Percentiles rank a stretch among this genome's conserved stretches.
phyloP scores from a whole-genome alignment of 2,329 filamentous ascomycete species.

The Colletotrichum australisinense region DNA sequence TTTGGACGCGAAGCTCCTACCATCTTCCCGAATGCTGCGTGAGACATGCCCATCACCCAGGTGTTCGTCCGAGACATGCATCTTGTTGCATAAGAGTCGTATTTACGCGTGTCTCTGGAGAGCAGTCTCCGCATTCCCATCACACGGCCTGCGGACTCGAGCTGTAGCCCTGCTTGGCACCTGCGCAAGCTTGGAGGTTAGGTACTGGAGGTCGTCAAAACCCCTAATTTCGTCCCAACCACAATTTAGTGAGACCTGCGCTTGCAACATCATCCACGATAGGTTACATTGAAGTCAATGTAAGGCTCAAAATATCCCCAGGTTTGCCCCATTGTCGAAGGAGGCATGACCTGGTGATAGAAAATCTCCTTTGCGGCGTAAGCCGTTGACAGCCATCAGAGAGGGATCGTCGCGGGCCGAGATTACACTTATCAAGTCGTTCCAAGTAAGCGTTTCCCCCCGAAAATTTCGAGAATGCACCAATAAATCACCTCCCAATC shows the following conservation, averaged over 20 bases:
- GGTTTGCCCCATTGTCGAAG: neutral
- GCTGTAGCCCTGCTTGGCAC: neutral
- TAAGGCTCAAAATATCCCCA: neutral
- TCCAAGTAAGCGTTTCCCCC: neutral
- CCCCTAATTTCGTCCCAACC: constrained; percentile 6
- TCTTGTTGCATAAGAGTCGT: neutral
- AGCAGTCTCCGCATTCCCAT: neutral
- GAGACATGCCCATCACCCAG: neutral
- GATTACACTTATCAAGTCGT: neutral
- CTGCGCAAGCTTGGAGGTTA: neutral
- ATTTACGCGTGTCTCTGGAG: neutral
- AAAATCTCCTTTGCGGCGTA: neutral
- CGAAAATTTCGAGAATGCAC: too few relatives aligned
- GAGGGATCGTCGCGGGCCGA: neutral
- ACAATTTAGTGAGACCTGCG: neutral
- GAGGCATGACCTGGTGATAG: too few relatives aligned
- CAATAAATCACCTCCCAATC: neutral
- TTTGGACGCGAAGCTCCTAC: neutral
- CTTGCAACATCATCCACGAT: neutral
- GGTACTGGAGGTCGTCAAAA: neutral
- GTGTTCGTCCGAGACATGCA: constrained; percentile 7
- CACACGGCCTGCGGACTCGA: neutral
- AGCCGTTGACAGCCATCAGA: neutral
- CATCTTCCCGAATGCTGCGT: neutral
- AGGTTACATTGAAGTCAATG: neutral